Evolutionary conservation across 441 rosid species (phyloP).

Genomic region (Populus hybrid): DNA sequence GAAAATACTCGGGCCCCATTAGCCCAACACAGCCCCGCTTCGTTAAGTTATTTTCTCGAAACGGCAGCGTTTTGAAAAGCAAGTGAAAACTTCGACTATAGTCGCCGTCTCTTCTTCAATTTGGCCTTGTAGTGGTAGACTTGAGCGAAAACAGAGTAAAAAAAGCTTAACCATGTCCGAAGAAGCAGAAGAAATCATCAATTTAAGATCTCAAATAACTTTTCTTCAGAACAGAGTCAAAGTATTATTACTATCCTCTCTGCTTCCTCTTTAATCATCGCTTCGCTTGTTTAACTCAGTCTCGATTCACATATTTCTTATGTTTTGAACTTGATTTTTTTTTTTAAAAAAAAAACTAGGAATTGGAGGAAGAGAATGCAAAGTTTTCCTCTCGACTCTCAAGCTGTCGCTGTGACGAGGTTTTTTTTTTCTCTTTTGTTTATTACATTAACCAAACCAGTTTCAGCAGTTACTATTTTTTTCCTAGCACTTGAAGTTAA

Average conservation of each 20-base stretch:
- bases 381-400: slow-evolving; percentile 46
- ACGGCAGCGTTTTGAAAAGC: background rate
- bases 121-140: background rate
- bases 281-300: background rate
- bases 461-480: background rate
- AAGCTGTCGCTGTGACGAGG: slow-evolving; percentile 53
- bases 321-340: background rate
- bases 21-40: background rate
- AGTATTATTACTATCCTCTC: background rate
- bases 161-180: background rate
- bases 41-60: background rate
- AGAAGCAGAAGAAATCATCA: background rate
- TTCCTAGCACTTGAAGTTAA: background rate
- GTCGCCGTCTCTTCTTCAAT: background rate
- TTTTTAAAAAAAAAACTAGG: too few relatives aligned
- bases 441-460: background rate
- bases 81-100: background rate
- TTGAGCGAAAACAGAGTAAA: background rate
- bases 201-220: background rate
- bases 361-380: slow-evolving; percentile 54
- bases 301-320: background rate
- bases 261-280: background rate
- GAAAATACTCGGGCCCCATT: background rate
- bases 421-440: slow-evolving; percentile 13
- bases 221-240: background rate